Percentiles rank a stretch among this genome's conserved stretches.
Evolutionary conservation across 192 early-diverging fungal genomes (phyloP).

Genomic region (Geranomyces variabilis): DNA sequence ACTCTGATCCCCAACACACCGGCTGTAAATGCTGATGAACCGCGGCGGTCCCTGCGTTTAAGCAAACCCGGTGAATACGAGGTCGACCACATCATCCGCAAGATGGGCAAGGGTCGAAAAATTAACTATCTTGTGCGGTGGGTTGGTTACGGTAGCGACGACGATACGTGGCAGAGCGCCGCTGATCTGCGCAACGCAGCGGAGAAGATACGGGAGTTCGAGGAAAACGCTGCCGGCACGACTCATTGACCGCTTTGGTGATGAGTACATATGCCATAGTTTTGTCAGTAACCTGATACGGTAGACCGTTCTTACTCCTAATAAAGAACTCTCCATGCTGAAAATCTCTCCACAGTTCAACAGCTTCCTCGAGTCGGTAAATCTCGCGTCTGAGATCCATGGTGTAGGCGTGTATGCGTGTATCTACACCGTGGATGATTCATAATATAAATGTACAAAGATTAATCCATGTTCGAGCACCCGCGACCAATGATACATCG

Average conservation of each 20-base stretch:
- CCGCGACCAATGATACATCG: too few species aligned
- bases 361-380: neutral
- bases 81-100: neutral
- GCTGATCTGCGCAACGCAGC: neutral
- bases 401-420: too few species aligned
- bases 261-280: neutral
- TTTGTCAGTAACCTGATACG: neutral
- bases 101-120: neutral
- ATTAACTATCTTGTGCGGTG: neutral
- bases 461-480: too few species aligned
- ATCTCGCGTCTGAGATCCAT: neutral
- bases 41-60: slow-evolving; percentile 8
- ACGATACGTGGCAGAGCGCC: neutral
- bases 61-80: neutral
- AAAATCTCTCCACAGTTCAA: slow-evolving; percentile 1
- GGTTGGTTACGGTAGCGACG: neutral
- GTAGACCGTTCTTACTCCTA: neutral
- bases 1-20: too few species aligned
- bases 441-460: too few species aligned
- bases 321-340: neutral
- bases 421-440: too few species aligned
- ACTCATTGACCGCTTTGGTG: neutral
- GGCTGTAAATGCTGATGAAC: too few species aligned
- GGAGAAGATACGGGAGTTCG: neutral
- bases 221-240: neutral